phyloP scores from a whole-genome alignment of 768 basidiomycete genomes.

The Gymnopilus dilepis region DNA sequence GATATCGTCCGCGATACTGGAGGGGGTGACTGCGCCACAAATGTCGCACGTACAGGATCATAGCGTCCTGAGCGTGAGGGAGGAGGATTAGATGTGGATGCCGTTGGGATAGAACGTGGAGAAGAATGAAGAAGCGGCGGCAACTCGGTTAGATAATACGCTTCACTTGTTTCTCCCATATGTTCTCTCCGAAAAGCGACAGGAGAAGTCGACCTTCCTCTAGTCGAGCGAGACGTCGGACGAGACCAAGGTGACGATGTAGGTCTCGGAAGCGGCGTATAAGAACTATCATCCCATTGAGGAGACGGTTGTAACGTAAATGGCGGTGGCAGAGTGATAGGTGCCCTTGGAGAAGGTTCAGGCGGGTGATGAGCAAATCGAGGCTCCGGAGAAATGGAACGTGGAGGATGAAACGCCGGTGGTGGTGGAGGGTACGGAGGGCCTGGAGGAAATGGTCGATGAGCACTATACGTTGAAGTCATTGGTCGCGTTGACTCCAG shows the following conservation, averaged over 20 bases:
- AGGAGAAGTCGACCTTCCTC: slow-evolving; percentile 35
- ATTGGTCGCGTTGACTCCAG: slow-evolving; percentile 32
- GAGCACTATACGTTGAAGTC: slow-evolving; percentile 22
- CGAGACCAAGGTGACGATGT: slow-evolving; percentile 42
- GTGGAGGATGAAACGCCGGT: slow-evolving; percentile 23
- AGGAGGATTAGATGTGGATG: slow-evolving; percentile 30
- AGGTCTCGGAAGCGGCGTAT: slow-evolving; percentile 43
- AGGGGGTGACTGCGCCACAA: slow-evolving; percentile 40
- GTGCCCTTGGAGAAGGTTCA: slow-evolving; percentile 31
- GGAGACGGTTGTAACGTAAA: slow-evolving; percentile 71
- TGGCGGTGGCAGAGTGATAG: slow-evolving; percentile 52
- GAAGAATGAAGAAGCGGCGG: slow-evolving; percentile 27
- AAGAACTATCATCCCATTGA: slow-evolving; percentile 61
- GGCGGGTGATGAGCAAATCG: slow-evolving; percentile 41
- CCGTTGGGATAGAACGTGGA: slow-evolving; percentile 26
- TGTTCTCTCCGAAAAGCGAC: slow-evolving; percentile 23
- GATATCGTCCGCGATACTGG: slow-evolving; percentile 24
- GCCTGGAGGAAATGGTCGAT: slow-evolving; percentile 19
- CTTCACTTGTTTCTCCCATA: slow-evolving; percentile 22
- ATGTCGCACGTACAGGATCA: slow-evolving; percentile 55
- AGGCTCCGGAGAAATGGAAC: slow-evolving; percentile 42
- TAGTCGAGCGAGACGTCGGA: slow-evolving; percentile 34
- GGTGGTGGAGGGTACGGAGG: slow-evolving; percentile 21
- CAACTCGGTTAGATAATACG: slow-evolving; percentile 26
- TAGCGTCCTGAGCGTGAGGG: slow-evolving; percentile 50